These are phyloP conservation scores for Nakazawaea anatomiae DNA, from an alignment of 805 yeast species.

Conservation along the genomic window DNA sequence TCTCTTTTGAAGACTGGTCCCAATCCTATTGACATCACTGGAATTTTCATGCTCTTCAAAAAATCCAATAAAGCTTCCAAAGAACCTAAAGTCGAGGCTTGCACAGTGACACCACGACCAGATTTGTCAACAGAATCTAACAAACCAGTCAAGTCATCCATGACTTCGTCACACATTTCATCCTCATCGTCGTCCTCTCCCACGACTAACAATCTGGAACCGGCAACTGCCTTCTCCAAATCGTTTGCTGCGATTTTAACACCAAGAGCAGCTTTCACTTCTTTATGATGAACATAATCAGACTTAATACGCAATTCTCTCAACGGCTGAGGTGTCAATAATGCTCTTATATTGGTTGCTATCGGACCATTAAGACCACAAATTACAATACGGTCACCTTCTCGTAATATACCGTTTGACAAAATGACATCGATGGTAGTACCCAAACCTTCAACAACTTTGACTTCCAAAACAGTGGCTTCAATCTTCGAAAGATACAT, in stretches of 20 bases:
- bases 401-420: constrained; percentile 92
- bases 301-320: constrained; percentile 95
- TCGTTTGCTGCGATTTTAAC: constrained; percentile 98
- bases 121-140: constrained; percentile 91
- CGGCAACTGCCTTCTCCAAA: constrained; percentile 97
- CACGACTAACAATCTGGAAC: constrained; percentile 90
- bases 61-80: constrained; percentile 94
- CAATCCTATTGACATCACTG: constrained; percentile 96
- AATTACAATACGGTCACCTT: constrained; percentile 91
- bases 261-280: constrained; percentile 98
- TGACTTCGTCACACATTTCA: constrained; percentile 94
- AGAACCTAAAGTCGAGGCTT: constrained; percentile 97
- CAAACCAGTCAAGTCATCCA: constrained; percentile 95
- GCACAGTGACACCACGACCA: constrained; percentile 97
- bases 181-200: constrained; percentile 98
- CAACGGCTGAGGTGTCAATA: constrained; percentile 95
- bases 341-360: constrained; percentile 91
- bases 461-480: constrained; percentile 95
- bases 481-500: constrained; percentile 92
- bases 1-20: constrained; percentile 99
- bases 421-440: constrained; percentile 96
- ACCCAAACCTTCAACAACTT: constrained; percentile 97
- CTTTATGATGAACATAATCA: constrained; percentile 94
- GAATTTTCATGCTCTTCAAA: constrained; percentile 97
- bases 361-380: constrained; percentile 99